Evolutionary conservation across 208 protist species (phyloP).

Genomic region (Leishmania guyanensis): DNA sequence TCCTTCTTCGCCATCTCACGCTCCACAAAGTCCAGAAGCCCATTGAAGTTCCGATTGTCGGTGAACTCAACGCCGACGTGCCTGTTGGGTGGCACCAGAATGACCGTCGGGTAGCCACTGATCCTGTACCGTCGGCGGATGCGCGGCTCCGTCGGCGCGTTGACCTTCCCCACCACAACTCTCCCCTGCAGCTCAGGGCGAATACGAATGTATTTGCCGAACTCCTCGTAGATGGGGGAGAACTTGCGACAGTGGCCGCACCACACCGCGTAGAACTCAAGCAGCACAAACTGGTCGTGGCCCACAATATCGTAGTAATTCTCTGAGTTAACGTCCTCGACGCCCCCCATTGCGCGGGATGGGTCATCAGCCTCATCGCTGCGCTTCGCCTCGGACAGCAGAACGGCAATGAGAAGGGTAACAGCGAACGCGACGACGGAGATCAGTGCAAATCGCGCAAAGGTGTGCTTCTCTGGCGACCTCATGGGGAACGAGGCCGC

Average conservation of each 20-base stretch:
- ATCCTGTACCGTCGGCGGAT: slow-evolving; percentile 29
- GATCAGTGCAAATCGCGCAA: slow-evolving; percentile 11
- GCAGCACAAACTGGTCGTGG: slow-evolving; percentile 37
- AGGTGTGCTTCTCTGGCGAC: background rate
- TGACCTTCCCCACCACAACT: slow-evolving; percentile 46
- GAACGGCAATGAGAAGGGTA: background rate
- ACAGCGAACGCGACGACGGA: slow-evolving; percentile 5
- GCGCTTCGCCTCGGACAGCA: background rate
- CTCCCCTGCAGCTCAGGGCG: slow-evolving; percentile 24
- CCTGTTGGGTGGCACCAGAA: slow-evolving; percentile 41
- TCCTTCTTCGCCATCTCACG: slow-evolving; percentile 5
- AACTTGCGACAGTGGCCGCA: slow-evolving; percentile 62
- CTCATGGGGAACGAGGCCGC: background rate
- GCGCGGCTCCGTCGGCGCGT: slow-evolving; percentile 18
- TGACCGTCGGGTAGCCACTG: slow-evolving; percentile 49
- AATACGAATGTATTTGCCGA: slow-evolving; percentile 20
- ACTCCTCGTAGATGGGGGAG: slow-evolving; percentile 27
- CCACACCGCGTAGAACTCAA: slow-evolving; percentile 91
- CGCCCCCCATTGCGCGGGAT: slow-evolving; percentile 26
- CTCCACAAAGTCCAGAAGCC: slow-evolving; percentile 35
- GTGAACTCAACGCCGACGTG: slow-evolving; percentile 34
- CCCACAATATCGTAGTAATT: slow-evolving; percentile 55
- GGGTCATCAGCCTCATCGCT: background rate
- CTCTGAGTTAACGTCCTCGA: slow-evolving; percentile 33
- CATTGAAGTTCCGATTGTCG: slow-evolving; percentile 27